These are phyloP conservation scores for Trichophyton rubrum DNA, from an alignment of 2,329 filamentous ascomycete species.

Conservation along the genomic window DNA sequence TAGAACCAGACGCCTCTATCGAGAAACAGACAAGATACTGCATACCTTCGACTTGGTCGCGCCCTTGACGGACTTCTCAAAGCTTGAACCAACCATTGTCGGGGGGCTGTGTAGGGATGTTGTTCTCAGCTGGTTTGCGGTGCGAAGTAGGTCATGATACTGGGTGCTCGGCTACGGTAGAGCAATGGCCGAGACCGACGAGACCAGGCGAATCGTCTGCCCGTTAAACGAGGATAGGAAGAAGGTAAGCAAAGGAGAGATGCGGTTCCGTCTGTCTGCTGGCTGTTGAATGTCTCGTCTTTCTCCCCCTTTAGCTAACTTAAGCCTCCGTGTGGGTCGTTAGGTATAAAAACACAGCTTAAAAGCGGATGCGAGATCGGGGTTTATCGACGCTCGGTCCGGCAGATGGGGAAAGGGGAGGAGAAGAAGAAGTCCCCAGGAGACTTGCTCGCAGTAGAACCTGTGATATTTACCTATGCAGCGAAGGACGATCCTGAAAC, in stretches of 20 bases:
- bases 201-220: not conserved
- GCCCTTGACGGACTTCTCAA: slow-evolving; percentile 98
- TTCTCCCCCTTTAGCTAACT: not conserved
- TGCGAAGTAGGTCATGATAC: not conserved
- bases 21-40: not conserved
- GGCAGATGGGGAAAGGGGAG: not conserved
- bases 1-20: not conserved
- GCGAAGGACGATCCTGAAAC: no score
- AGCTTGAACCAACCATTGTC: slow-evolving; percentile 54
- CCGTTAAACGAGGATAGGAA: not conserved
- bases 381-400: not conserved
- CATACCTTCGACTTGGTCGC: slow-evolving; percentile 90
- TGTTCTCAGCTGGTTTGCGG: not conserved
- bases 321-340: not conserved
- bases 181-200: not conserved
- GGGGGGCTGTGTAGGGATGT: not conserved
- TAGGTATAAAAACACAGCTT: not conserved
- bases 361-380: not conserved
- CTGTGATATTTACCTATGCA: no score
- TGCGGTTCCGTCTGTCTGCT: not conserved
- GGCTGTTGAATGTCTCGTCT: not conserved
- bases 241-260: not conserved
- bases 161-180: not conserved
- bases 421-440: not conserved
- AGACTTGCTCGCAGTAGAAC: not conserved